Percentiles rank a stretch among this genome's conserved stretches.
These are phyloP conservation scores for Linum trigynum DNA, from an alignment of 345 rosid genomes.

Conservation along the genomic window DNA sequence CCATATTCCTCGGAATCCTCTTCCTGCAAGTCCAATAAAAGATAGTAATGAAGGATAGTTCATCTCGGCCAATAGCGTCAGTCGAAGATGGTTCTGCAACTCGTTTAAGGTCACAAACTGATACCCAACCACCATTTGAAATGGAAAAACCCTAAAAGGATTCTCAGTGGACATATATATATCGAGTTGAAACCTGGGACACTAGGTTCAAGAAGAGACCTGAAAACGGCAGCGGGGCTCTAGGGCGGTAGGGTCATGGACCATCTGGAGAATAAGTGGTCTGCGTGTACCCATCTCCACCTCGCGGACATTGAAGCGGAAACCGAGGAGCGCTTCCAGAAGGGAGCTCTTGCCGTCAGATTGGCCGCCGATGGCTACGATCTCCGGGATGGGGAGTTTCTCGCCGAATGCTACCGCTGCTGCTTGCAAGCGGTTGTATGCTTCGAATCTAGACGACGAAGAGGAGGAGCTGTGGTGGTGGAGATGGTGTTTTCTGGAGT, in stretches of 20 bases:
- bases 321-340: conserved; percentile 85
- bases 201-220: conserved; percentile 23
- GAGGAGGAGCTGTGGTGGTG: conserved; percentile 28
- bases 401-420: conserved; percentile 96
- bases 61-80: no score
- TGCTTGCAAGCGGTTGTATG: conserved; percentile 90
- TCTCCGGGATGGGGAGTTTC: conserved; percentile 93
- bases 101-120: no score
- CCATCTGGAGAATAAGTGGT: conserved; percentile 92
- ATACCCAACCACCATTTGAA: neutral
- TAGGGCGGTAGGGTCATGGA: conserved; percentile 71
- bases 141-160: neutral
- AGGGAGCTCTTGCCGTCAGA: conserved; percentile 96
- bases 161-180: neutral
- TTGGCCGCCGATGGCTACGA: conserved; percentile 92
- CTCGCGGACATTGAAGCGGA: conserved; percentile 90
- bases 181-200: neutral
- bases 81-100: no score
- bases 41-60: no score
- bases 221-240: conserved; percentile 92
- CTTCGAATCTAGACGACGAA: conserved; percentile 65
- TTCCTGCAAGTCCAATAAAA: conserved; percentile 31
- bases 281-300: conserved; percentile 98
- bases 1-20: conserved; percentile 96
- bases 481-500: conserved; percentile 8